Evolutionary conservation across 345 rosid genomes (phyloP).

Genomic region (Garcia nutans): DNA sequence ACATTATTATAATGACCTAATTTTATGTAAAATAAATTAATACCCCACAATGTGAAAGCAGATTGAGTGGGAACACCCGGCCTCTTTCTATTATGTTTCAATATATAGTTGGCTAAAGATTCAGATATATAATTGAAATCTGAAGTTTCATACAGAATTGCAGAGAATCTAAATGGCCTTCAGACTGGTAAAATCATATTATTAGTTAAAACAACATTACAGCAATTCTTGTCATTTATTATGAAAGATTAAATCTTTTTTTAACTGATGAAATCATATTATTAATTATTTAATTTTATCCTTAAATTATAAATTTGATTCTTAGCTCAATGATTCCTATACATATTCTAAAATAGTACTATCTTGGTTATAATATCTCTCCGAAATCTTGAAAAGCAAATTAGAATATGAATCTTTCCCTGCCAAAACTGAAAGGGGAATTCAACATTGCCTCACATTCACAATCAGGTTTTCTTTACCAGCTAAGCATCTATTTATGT

Average conservation of each 20-base stretch:
- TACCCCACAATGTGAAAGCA: too few relatives aligned
- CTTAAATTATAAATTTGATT: not conserved
- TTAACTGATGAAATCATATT: not conserved
- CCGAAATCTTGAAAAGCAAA: slow-evolving; percentile 7
- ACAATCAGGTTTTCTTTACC: not conserved
- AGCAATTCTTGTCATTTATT: not conserved
- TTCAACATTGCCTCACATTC: not conserved
- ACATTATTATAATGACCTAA: too few relatives aligned
- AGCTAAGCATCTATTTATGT: not conserved
- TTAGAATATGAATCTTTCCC: slow-evolving; percentile 29
- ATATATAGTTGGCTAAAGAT: not conserved
- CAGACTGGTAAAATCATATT: not conserved
- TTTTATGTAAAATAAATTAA: too few relatives aligned
- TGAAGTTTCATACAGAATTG: not conserved
- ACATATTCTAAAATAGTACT: not conserved
- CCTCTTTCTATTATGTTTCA: too few relatives aligned
- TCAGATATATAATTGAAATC: not conserved
- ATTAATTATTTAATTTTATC: not conserved
- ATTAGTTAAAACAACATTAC: not conserved
- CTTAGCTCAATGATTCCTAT: slow-evolving; percentile 5
- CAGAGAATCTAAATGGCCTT: slow-evolving; percentile 3
- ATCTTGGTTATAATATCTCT: slow-evolving; percentile 5
- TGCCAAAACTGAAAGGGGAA: slow-evolving; percentile 16
- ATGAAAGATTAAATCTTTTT: not conserved
- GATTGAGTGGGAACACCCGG: too few relatives aligned